Evolutionary conservation across 768 basidiomycete genomes (phyloP).

Genomic region (Leucocoprinus sp.): DNA sequence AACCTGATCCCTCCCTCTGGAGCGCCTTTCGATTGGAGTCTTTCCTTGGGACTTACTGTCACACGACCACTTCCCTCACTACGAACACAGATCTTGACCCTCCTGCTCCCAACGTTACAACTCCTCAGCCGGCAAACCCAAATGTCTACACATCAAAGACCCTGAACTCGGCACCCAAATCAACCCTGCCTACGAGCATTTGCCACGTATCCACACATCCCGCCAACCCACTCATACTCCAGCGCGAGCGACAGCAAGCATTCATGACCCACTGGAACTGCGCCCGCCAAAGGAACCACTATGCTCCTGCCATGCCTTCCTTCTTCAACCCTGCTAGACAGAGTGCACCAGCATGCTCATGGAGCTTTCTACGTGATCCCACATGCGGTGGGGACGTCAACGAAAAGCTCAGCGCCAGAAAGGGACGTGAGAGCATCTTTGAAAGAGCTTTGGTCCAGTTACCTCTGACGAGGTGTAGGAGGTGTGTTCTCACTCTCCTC

Average conservation of each 20-base stretch:
- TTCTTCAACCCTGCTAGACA: slow-evolving; percentile 6
- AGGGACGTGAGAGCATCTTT: neutral
- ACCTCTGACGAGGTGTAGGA: slow-evolving; percentile 9
- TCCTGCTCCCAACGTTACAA: neutral
- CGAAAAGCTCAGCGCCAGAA: neutral
- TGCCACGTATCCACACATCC: neutral
- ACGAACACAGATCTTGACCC: neutral
- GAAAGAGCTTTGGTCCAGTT: slow-evolving; percentile 7
- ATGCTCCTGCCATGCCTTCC: slow-evolving; percentile 8
- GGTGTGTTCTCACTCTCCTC: neutral
- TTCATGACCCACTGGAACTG: slow-evolving; percentile 8
- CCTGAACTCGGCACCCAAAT: neutral
- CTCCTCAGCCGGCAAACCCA: neutral
- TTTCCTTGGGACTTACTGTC: slow-evolving; percentile 6
- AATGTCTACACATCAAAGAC: neutral
- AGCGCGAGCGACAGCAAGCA: slow-evolving; percentile 2
- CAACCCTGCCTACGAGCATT: neutral
- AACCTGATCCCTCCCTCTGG: slow-evolving; percentile 7
- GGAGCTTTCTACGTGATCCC: slow-evolving; percentile 8
- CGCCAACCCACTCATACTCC: slow-evolving; percentile 3
- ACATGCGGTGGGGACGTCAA: neutral
- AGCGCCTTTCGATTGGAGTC: slow-evolving; percentile 9
- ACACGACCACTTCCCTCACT: neutral
- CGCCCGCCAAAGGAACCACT: neutral
- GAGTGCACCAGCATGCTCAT: neutral